Conservation (phyloP, 768 basidiomycete genomes). For the Pleurotus tuber-regium region DNA sequence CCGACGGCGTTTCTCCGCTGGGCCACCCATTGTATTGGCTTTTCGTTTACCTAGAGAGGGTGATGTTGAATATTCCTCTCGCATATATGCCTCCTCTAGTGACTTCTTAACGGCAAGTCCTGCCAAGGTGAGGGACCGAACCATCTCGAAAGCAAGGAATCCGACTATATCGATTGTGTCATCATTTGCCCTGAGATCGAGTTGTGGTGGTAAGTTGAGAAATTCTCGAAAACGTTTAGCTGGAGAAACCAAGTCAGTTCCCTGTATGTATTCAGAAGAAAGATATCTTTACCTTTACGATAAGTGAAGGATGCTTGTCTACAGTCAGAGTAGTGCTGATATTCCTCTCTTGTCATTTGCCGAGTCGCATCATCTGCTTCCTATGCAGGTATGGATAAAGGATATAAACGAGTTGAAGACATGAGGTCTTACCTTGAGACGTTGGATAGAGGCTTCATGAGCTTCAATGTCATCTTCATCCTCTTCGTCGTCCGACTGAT, state of each 20-base stretch:
- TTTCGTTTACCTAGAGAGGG: slow-evolving; percentile 73
- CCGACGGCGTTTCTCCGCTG: slow-evolving; percentile 51
- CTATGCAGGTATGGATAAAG: slow-evolving; percentile 30
- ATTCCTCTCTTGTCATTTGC: slow-evolving; percentile 96
- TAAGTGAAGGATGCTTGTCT: slow-evolving; percentile 96
- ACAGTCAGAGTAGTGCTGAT: slow-evolving; percentile 96
- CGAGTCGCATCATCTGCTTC: slow-evolving; percentile 95
- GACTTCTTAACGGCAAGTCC: slow-evolving; percentile 82
- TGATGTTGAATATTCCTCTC: slow-evolving; percentile 58
- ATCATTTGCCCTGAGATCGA: slow-evolving; percentile 89
- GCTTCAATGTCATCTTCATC: slow-evolving; percentile 97
- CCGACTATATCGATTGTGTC: slow-evolving; percentile 96
- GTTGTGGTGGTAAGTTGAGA: slow-evolving; percentile 80
- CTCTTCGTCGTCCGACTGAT: slow-evolving; percentile 91
- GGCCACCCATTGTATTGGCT: slow-evolving; percentile 38
- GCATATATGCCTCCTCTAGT: slow-evolving; percentile 67
- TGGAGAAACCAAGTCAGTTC: slow-evolving; percentile 25
- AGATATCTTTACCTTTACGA: slow-evolving; percentile 72
- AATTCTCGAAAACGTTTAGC: slow-evolving; percentile 96
- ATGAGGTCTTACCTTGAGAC: slow-evolving; percentile 57
- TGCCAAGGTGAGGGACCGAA: slow-evolving; percentile 86
- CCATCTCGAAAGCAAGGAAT: slow-evolving; percentile 97
- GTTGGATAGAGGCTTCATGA: slow-evolving; percentile 88
- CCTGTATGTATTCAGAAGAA: not conserved
- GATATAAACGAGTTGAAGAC: not conserved